Conservation (phyloP, 352 stramenopile species). For the Thraustotheca clavata region DNA sequence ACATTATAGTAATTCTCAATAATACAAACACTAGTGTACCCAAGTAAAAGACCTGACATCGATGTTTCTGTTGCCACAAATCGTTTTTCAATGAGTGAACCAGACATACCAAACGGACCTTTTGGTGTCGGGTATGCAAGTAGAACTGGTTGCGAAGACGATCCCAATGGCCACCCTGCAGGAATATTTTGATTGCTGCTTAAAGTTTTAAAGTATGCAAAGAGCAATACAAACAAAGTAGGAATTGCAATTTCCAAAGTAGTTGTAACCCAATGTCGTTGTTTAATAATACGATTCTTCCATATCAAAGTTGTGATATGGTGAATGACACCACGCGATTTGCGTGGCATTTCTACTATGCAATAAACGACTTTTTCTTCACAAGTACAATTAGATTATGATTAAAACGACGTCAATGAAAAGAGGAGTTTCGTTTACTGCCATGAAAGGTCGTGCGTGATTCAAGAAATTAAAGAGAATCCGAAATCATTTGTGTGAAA, state of each 20-base stretch:
- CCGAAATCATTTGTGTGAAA: too few species aligned
- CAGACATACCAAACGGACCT: conserved; percentile 20
- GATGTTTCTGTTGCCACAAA: conserved; percentile 49
- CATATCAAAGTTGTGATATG: conserved; percentile 40
- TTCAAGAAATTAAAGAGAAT: too few species aligned
- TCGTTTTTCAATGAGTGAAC: conserved; percentile 36
- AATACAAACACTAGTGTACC: not conserved
- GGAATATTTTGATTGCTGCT: conserved; percentile 41
- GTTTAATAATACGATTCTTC: conserved; percentile 66
- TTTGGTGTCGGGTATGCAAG: conserved; percentile 29
- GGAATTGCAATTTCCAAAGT: conserved; percentile 46
- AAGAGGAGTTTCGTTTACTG: too few species aligned
- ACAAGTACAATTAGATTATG: too few species aligned
- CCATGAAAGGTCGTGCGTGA: too few species aligned
- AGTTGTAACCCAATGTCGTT: conserved; percentile 40
- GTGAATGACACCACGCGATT: not conserved
- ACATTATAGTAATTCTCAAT: conserved; percentile 25
- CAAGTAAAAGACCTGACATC: conserved; percentile 39
- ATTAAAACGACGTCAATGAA: too few species aligned
- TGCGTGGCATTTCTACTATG: not conserved
- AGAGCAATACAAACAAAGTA: conserved; percentile 46
- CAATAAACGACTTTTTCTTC: too few species aligned
- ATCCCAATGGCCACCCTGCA: conserved; percentile 34
- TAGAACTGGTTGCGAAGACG: conserved; percentile 21
- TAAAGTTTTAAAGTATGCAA: conserved; percentile 45